Conservation (phyloP, 2,329 filamentous ascomycete genomes). For the Gnomoniopsis smithogilvyi region DNA sequence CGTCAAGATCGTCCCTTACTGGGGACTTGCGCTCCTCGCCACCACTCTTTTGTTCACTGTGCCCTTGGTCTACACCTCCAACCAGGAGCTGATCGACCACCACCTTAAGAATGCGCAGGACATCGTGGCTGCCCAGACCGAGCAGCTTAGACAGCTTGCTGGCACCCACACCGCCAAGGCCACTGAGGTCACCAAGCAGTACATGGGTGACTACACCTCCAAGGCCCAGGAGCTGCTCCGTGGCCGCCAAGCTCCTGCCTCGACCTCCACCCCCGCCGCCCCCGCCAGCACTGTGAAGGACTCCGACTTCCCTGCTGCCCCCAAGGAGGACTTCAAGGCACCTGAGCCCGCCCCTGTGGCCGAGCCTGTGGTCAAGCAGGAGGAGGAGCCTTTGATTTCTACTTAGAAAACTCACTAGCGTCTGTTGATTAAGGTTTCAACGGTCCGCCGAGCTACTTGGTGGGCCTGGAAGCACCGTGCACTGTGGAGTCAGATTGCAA, state of each 20-base stretch:
- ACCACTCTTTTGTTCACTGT: slow-evolving; percentile 59
- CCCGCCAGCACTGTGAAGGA: slow-evolving; percentile 32
- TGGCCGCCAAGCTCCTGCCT: slow-evolving; percentile 40
- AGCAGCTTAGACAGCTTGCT: slow-evolving; percentile 58
- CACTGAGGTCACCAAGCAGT: slow-evolving; percentile 63
- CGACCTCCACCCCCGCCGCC: slow-evolving; percentile 24
- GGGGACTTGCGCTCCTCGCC: slow-evolving; percentile 61
- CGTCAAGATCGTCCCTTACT: slow-evolving; percentile 67
- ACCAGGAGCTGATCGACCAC: slow-evolving; percentile 67
- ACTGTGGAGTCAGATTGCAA: neutral
- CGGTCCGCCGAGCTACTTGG: neutral
- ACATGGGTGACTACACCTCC: slow-evolving; percentile 64
- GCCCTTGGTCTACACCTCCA: slow-evolving; percentile 62
- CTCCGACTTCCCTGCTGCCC: slow-evolving; percentile 47
- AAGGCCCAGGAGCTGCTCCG: slow-evolving; percentile 65
- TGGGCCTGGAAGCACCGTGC: neutral
- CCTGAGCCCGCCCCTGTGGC: slow-evolving; percentile 24
- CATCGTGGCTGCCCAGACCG: slow-evolving; percentile 59
- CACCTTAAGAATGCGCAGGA: slow-evolving; percentile 57
- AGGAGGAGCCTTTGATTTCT: slow-evolving; percentile 32
- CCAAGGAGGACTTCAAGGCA: slow-evolving; percentile 33
- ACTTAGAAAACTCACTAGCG: slow-evolving; percentile 23
- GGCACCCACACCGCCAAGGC: slow-evolving; percentile 63
- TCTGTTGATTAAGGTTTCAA: neutral
- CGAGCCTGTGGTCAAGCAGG: slow-evolving; percentile 27